These are phyloP conservation scores for Microstroma glucosiphilum DNA, from an alignment of 1,284 basidiomycete species.

Conservation along the genomic window DNA sequence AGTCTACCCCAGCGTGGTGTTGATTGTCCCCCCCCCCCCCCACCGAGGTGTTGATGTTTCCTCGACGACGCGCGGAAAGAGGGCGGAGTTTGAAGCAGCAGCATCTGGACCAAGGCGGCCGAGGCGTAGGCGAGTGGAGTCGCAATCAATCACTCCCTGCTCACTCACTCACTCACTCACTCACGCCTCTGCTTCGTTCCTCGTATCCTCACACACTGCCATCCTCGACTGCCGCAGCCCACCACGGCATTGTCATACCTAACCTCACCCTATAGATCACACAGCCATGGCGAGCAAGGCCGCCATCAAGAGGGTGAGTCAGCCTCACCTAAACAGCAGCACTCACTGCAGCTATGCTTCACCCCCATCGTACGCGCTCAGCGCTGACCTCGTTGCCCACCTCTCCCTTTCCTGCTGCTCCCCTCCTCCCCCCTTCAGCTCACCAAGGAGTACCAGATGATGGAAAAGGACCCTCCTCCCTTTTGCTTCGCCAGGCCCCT, in stretches of 20 bases:
- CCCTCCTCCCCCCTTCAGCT: conserved; percentile 57
- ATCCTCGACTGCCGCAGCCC: not conserved
- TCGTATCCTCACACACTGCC: not conserved
- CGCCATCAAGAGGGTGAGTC: conserved; percentile 22
- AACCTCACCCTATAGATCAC: not conserved
- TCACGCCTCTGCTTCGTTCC: too few species aligned
- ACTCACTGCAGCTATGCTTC: not conserved
- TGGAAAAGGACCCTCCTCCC: conserved; percentile 88
- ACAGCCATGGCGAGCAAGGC: conserved; percentile 22
- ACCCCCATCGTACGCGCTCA: not conserved
- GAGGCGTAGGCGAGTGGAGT: too few species aligned
- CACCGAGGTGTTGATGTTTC: not conserved
- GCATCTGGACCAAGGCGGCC: too few species aligned
- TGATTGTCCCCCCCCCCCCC: not conserved
- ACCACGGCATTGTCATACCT: not conserved
- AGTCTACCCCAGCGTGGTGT: not conserved
- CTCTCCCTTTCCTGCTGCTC: conserved; percentile 4
- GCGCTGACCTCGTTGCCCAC: conserved; percentile 10
- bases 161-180: too few species aligned
- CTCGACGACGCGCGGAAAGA: not conserved
- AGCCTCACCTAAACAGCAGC: not conserved
- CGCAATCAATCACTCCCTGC: too few species aligned
- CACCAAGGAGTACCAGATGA: conserved; percentile 78
- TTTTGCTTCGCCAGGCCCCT: conserved; percentile 89
- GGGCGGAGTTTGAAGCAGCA: not conserved